Evolutionary conservation across 345 rosid genomes (phyloP).

Genomic region (Eutrema japonicum): DNA sequence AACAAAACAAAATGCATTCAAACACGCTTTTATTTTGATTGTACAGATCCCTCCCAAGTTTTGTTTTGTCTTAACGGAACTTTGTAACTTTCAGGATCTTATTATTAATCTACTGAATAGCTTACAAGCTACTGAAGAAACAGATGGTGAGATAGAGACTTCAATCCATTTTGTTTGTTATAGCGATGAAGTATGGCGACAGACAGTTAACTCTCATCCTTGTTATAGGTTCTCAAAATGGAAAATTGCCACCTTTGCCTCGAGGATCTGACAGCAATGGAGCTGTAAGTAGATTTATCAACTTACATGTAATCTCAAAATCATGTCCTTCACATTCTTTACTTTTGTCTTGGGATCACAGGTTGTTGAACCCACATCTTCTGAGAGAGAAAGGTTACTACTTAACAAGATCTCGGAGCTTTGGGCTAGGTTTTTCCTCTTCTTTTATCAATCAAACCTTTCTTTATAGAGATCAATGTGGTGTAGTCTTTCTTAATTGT

Average conservation of each 20-base stretch:
- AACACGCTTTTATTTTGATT: background rate
- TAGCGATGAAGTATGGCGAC: conserved; percentile 5
- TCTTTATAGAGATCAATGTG: background rate
- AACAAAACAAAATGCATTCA: background rate
- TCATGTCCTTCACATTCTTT: conserved; percentile 21
- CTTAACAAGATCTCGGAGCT: conserved; percentile 75
- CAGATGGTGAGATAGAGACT: conserved; percentile 64
- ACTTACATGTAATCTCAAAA: conserved; percentile 10
- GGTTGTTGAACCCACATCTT: conserved; percentile 62
- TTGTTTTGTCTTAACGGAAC: conserved; percentile 9
- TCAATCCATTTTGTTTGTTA: conserved; percentile 9
- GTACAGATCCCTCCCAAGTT: background rate
- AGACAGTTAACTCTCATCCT: conserved; percentile 13
- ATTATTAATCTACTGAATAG: conserved; percentile 64
- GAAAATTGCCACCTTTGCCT: conserved; percentile 81
- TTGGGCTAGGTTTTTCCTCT: conserved; percentile 65
- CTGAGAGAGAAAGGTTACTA: conserved; percentile 75
- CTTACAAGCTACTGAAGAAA: conserved; percentile 64
- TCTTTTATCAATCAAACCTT: conserved; percentile 19
- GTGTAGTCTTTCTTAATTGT: conserved; percentile 24
- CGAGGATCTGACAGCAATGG: conserved; percentile 72
- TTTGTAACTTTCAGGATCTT: conserved; percentile 64
- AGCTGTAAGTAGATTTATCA: conserved; percentile 53
- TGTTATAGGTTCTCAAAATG: conserved; percentile 71
- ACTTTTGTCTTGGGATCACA: conserved; percentile 35